Evolutionary conservation across 2,329 filamentous ascomycete genomes (phyloP).

Genomic region (Botrytis squamosa): DNA sequence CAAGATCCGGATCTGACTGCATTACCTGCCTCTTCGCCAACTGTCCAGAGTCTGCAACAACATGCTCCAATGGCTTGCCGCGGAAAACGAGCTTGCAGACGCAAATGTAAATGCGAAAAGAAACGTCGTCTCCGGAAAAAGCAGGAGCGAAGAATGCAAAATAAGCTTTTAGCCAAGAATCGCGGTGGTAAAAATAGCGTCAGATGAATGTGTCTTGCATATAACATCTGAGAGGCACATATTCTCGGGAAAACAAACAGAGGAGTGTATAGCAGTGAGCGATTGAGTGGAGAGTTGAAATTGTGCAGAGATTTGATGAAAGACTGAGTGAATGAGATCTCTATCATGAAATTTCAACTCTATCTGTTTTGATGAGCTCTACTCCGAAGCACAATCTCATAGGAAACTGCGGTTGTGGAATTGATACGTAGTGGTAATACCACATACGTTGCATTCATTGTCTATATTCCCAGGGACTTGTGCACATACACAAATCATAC

Average conservation of each 20-base stretch:
- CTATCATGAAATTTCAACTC: fast-evolving
- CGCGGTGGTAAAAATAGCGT: background rate
- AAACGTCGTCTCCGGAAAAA: background rate
- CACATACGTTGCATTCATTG: background rate
- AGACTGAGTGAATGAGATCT: background rate
- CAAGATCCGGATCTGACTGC: background rate
- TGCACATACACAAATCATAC: background rate
- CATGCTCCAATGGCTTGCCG: background rate
- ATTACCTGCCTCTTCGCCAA: background rate
- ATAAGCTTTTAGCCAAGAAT: background rate
- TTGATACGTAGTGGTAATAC: background rate
- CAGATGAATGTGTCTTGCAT: background rate
- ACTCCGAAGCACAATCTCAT: background rate
- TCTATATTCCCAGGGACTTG: background rate
- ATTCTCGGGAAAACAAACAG: fast-evolving
- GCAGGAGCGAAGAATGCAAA: background rate
- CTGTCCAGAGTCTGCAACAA: background rate
- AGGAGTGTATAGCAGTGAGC: background rate
- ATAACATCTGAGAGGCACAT: background rate
- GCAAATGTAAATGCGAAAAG: background rate
- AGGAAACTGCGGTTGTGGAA: background rate
- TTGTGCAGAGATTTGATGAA: background rate
- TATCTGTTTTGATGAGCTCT: background rate
- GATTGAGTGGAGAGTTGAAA: background rate
- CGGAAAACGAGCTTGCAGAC: background rate